Base-by-base conservation (phyloP, 306 rosid genomes). In the Cucurbita argyrosperma region DNA sequence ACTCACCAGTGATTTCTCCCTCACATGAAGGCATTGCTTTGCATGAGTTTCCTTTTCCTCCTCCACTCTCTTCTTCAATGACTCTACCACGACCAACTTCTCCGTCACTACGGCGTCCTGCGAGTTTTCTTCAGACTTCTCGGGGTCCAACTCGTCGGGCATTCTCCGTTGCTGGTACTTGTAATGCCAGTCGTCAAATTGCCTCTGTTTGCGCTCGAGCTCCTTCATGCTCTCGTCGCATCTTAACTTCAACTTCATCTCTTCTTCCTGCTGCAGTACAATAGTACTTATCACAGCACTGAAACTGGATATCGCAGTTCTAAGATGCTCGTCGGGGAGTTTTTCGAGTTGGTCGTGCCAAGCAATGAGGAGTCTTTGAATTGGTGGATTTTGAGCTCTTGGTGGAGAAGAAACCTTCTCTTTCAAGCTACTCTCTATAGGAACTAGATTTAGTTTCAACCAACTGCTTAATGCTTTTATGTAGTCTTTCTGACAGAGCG, bases 321-420 rank as follows among this genome's bases (percentile, higher is more conserved):
- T 84, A 7, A 96, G 95, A 43, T 78, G 79, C 78, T 86, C 97
- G 3, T 94, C 96, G 1, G 92, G 97, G 69, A 94, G 89, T 81
- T 79, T 89, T 51, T 89, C 99, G 37, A 94, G 90, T 61, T 79
- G 80, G 64, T 84, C 90, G 16, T 89, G 85, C 99, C 99, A 94
- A 26, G 80, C 88, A n/a, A 12, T 72, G 79, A 94, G 85, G 72
- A 91, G 90, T 42, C 53, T 79, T 71, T 84, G 90, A 71, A 94
- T 83, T 10, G 96, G 91, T 2, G 97, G 92, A 47, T 60, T 85
- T 62, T 60, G 84, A 78, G 84, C 61, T 83, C 96, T 91, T 63
- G 96, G 96, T 12, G 97, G 99, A 5, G 97, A 91, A 68, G 99
- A 94, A 80, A 91, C 97, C 78, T 87, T 94, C 84, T 94, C 99